Evolutionary conservation across 345 rosid species (phyloP), one percentile per base, ranked within the genome.

Genomic region (Camelina laxa): DNA sequence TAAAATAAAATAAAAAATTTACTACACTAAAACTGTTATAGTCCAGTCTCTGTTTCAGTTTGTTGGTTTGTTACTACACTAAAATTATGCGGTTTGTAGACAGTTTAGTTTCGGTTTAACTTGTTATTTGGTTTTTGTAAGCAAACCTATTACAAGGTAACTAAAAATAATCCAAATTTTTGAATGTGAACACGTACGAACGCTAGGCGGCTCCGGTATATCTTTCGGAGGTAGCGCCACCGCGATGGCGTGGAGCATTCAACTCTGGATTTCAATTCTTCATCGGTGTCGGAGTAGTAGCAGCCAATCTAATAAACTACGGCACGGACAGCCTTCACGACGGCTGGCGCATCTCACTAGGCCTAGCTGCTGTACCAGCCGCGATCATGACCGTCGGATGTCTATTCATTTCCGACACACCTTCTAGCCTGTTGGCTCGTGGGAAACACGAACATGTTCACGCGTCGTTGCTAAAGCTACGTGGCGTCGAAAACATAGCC

Each of bases 211-310:
- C 98, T 58, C 98, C 97, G 12, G 80, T 93, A 6, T 93, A 91
- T 79, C 85, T 91, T 8, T 89, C 93, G 0, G 97, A 93, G 76
- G 84, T 89, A 77, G 96, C 98, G 8, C 96, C 96, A 30, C 80
- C 98, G 4, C 87, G 81, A 71, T 93, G 91, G 94, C 92, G 97
- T 8, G 98, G 98, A 4, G 87, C 98, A 5, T 91, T 93, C 81
- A 87, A 83, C 78, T 74, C 89, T 1, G 96, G 92, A 17, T 89
- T 91, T 80, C 91, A 88, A 35, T 91, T 89, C 75, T 91, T 91
- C 85, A 65, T 89, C 2, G 91, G 89, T 21, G 51, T 85, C 0
- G 98, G 96, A 5, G 94, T 89, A 11, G 87, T 93, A 7, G 78
- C 78, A 27, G 79, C 98, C 67, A 91, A 84, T 70, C 72, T 83